Evolutionary conservation across 345 rosid genomes (phyloP).

Genomic region (Euphorbia pulcherrima): DNA sequence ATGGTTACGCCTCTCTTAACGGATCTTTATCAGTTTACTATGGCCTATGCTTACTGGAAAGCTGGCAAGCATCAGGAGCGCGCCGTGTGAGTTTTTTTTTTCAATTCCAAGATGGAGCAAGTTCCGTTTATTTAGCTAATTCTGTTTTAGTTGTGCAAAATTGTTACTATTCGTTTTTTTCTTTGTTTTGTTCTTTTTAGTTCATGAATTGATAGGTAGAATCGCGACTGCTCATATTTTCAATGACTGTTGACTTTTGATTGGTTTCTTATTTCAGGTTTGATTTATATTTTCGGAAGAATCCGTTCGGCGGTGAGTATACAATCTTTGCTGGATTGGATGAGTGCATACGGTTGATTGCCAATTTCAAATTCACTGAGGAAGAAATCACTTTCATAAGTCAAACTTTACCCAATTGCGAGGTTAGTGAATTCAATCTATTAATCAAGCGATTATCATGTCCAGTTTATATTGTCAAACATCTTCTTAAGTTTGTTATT

Average conservation of each 20-base stretch:
- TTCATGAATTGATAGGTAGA: neutral
- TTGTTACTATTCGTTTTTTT: neutral
- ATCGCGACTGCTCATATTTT: neutral
- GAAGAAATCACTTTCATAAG: constrained; percentile 70
- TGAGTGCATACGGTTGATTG: constrained; percentile 83
- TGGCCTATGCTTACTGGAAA: constrained; percentile 99
- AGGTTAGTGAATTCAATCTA: constrained; percentile 41
- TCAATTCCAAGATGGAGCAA: neutral
- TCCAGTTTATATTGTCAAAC: neutral
- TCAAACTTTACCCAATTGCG: constrained; percentile 60
- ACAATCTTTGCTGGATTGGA: constrained; percentile 94
- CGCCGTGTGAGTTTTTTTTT: constrained; percentile 57
- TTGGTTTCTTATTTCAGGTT: constrained; percentile 46
- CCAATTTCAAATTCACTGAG: constrained; percentile 69
- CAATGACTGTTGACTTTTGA: too few species aligned
- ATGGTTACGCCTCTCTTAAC: constrained; percentile 94
- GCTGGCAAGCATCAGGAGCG: constrained; percentile 80
- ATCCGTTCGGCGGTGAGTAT: constrained; percentile 93
- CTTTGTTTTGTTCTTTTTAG: neutral
- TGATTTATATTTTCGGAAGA: constrained; percentile 90
- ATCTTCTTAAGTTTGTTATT: neutral
- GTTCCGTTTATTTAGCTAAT: neutral
- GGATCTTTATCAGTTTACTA: constrained; percentile 96
- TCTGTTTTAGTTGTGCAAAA: neutral
- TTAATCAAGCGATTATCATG: neutral